phyloP scores from a whole-genome alignment of 306 rosid genomes.

The Cucurbita ficifolia region DNA sequence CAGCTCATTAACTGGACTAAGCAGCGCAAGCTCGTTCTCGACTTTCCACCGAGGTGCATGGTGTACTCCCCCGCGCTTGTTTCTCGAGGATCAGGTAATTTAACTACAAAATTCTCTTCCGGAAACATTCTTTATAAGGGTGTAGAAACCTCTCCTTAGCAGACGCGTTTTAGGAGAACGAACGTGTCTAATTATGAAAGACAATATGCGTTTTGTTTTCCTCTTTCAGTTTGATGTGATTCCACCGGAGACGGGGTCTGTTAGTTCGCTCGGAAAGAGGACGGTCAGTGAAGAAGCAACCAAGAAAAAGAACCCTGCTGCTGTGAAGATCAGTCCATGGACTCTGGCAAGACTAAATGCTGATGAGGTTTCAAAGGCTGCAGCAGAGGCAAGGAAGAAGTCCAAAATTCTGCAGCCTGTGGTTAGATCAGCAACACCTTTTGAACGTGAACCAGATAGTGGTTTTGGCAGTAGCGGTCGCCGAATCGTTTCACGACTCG shows the following conservation, averaged over 20 bases:
- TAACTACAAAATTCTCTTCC: not conserved
- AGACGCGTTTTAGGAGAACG: too few relatives aligned
- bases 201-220: not conserved
- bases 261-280: constrained; percentile 66
- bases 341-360: constrained; percentile 79
- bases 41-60: constrained; percentile 83
- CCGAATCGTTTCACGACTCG: constrained; percentile 46
- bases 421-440: constrained; percentile 35
- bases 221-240: constrained; percentile 74
- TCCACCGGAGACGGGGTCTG: constrained; percentile 86
- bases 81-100: constrained; percentile 89
- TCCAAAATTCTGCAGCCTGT: constrained; percentile 90
- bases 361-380: constrained; percentile 88
- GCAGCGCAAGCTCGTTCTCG: constrained; percentile 92
- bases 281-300: constrained; percentile 30
- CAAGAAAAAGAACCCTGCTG: constrained; percentile 57
- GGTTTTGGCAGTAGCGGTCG: constrained; percentile 63
- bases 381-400: constrained; percentile 93
- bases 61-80: constrained; percentile 95
- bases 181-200: too few relatives aligned
- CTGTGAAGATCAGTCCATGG: constrained; percentile 98
- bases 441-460: constrained; percentile 37
- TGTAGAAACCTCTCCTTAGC: too few relatives aligned
- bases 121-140: too few relatives aligned
- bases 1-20: constrained; percentile 88